Evolutionary conservation across 176 grass and related monocot species (phyloP).

Genomic region (Oryza meyeriana): DNA sequence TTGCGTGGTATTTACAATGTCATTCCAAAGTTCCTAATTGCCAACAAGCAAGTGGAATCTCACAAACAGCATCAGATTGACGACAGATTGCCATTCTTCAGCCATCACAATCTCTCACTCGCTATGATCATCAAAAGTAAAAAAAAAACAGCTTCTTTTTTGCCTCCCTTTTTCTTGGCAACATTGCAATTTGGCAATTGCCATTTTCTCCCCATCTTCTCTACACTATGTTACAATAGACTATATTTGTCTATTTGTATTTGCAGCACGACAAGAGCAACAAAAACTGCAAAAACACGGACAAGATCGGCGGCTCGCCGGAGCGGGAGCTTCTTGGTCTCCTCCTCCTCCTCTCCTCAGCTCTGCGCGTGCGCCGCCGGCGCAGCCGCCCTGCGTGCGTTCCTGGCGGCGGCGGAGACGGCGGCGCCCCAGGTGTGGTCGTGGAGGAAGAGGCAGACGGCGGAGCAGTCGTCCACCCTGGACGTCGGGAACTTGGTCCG

Average conservation of each 20-base stretch:
- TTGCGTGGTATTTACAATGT: neutral
- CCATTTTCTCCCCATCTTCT: neutral
- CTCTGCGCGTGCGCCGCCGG: neutral
- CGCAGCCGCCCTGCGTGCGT: neutral
- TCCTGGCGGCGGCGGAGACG: neutral
- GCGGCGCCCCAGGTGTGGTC: slow-evolving; percentile 30
- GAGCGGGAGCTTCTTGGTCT: slow-evolving; percentile 23
- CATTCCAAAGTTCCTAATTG: neutral
- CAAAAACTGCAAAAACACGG: slow-evolving; percentile 3
- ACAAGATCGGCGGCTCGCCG: slow-evolving; percentile 1
- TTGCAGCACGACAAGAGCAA: neutral
- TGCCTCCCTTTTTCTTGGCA: neutral
- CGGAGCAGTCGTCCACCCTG: slow-evolving; percentile 83
- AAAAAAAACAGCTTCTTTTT: neutral
- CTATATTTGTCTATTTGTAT: neutral
- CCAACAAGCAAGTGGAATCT: neutral
- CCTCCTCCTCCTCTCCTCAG: neutral
- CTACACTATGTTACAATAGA: slow-evolving; percentile 16
- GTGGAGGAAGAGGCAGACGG: slow-evolving; percentile 77
- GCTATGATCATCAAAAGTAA: neutral
- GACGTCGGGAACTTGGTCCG: slow-evolving; percentile 65
- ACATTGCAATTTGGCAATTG: neutral
- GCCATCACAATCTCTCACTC: neutral
- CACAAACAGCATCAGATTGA: neutral
- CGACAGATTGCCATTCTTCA: neutral